Evolutionary conservation across 768 basidiomycete species (phyloP).

Genomic region (Crassisporium funariophilum): DNA sequence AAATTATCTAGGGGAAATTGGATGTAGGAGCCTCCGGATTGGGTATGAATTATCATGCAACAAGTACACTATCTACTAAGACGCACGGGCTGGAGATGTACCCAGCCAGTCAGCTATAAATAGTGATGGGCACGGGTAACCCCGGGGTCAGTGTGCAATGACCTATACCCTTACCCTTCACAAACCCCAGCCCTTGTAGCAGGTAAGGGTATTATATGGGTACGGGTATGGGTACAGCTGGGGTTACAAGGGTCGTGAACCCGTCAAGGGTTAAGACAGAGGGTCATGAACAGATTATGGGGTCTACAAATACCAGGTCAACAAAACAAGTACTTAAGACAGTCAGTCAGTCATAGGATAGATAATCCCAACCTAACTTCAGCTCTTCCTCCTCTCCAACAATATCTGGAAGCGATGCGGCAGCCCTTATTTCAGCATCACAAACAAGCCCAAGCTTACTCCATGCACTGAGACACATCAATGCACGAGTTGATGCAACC

Average conservation of each 20-base stretch:
- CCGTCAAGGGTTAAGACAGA: background rate
- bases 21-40: too few species aligned
- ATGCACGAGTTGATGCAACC: constrained; percentile 18
- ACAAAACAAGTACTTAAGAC: background rate
- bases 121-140: constrained; percentile 11
- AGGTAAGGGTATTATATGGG: constrained; percentile 2
- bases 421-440: constrained; percentile 18
- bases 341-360: background rate
- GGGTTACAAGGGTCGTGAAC: background rate
- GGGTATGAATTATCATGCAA: too few species aligned
- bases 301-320: background rate
- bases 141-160: constrained; percentile 3
- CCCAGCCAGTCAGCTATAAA: too few species aligned
- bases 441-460: constrained; percentile 21
- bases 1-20: too few species aligned
- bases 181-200: constrained; percentile 1
- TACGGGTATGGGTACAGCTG: constrained; percentile 5
- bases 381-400: constrained; percentile 10
- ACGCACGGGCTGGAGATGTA: too few species aligned
- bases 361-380: constrained; percentile 11
- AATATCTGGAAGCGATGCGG: constrained; percentile 15
- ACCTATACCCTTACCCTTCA: constrained; percentile 10
- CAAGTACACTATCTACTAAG: too few species aligned
- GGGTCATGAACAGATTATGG: background rate
- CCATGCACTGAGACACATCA: constrained; percentile 30